Conservation (phyloP, 75 land plant species). For the Selaginella tamariscina region DNA sequence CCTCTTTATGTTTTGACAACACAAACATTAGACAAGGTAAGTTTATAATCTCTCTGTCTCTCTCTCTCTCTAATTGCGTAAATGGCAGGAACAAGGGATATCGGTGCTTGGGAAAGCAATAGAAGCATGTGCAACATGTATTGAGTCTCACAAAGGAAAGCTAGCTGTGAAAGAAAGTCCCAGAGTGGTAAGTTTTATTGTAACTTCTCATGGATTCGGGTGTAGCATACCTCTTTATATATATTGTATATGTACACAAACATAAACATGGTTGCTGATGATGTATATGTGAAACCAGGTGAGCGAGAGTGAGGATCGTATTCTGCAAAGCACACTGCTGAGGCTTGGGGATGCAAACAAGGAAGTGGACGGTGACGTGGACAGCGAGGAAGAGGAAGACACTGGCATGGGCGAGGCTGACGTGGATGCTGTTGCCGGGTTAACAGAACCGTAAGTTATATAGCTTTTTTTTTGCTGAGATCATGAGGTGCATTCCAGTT, state of each 20-base stretch:
- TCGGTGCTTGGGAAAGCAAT: slow-evolving; percentile 62
- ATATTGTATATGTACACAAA: no score
- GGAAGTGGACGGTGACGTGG: slow-evolving; percentile 79
- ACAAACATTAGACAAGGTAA: slow-evolving; percentile 97
- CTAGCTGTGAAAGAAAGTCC: slow-evolving; percentile 71
- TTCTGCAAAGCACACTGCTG: slow-evolving; percentile 62
- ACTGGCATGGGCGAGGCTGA: slow-evolving; percentile 90
- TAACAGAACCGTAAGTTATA: no score
- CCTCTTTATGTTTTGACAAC: slow-evolving; percentile 95
- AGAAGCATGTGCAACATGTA: slow-evolving; percentile 68
- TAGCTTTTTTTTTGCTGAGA: no score
- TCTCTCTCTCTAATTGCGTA: neutral
- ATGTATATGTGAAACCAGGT: slow-evolving; percentile 35
- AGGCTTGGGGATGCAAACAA: slow-evolving; percentile 48
- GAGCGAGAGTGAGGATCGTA: slow-evolving; percentile 88
- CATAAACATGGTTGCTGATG: neutral
- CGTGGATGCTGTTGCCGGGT: slow-evolving; percentile 39
- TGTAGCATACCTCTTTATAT: no score
- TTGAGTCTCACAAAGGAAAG: slow-evolving; percentile 79
- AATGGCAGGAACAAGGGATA: slow-evolving; percentile 78
- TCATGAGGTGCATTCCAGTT: no score
- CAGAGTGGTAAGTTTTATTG: slow-evolving; percentile 49
- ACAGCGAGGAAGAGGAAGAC: slow-evolving; percentile 86
- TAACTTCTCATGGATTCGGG: neutral
- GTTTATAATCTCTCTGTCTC: neutral